Evolutionary conservation across 2,329 filamentous ascomycete genomes (phyloP), one percentile per base, ranked within the genome.

Genomic region (Colletotrichum sp.): DNA sequence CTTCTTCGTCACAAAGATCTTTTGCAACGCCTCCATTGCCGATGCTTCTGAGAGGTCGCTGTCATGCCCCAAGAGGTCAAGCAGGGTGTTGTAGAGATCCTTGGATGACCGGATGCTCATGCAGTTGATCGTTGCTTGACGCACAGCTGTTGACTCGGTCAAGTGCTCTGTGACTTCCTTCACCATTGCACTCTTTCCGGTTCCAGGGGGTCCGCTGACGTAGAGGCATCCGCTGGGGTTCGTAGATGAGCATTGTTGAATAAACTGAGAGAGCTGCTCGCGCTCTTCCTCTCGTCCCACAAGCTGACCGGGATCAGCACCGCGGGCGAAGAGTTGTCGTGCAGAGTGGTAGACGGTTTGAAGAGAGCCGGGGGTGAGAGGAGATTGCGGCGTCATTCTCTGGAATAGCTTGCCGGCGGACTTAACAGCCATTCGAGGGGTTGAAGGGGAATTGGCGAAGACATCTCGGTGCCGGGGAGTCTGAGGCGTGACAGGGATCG

Each of bases 111-210:
- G 98, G 85, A 98, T 93, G 85, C 96, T 98, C 93, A 98, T 98
- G 86, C 97, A 99, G 84, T 99, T 99, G 88, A 99, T 90, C 81
- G 96, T 96, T 4, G 93, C 93, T 69, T 93, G 92, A 80, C 92
- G 92, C 69, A 97, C 87, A 6, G 87, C 84, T 18, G 89, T 86
- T 39, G 87, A 86, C 6, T 86, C 82, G 13, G 87, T 86, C 65
- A 93, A 85, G 59, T 92, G 88, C 64, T 91, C 87, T 64, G 94
- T 94, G 67, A 98, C 91, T 82, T 98, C 93, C 78, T 93, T 93
- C 77, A 99, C 92, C 88, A 99, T 94, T 34, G 97, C 97, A 84
- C 96, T 99, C 87, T 99, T 99, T 71, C 97, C 97, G 0, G 97
- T 99, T 13, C 97, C 97, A 3, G 97, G 97, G 6, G 97, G 97